Percentiles rank a stretch among this genome's conserved stretches.
phyloP scores from a whole-genome alignment of 495 filamentous ascomycete genomes.

The Aspergillus haitiensis region DNA sequence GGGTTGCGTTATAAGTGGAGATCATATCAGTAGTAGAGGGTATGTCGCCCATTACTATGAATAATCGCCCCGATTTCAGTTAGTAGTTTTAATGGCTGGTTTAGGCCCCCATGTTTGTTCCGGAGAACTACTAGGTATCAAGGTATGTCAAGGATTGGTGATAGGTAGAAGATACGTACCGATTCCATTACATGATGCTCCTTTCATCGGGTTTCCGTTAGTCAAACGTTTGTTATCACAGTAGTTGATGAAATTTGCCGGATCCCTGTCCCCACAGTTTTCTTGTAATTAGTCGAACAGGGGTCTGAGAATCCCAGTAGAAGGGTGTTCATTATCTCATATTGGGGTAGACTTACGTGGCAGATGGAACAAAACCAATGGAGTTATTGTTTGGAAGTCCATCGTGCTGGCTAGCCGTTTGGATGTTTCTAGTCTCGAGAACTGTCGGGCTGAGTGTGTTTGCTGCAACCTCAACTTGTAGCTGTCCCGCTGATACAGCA shows the following conservation, averaged over 20 bases:
- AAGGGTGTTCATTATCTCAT: too few species aligned
- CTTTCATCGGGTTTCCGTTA: not conserved
- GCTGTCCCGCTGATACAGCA: not conserved
- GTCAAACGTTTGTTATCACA: constrained; percentile 6
- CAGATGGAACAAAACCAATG: constrained; percentile 8
- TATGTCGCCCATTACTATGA: constrained; percentile 12
- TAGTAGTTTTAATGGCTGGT: too few species aligned
- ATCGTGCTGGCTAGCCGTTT: constrained; percentile 13
- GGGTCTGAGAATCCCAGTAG: not conserved
- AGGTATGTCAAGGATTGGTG: not conserved
- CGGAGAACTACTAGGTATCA: not conserved
- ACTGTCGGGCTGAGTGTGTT: constrained; percentile 11
- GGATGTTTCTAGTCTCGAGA: constrained; percentile 14
- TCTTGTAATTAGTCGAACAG: not conserved
- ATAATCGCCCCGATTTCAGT: not conserved
- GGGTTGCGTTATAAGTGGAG: constrained; percentile 10
- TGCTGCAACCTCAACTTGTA: not conserved
- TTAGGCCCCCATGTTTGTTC: not conserved
- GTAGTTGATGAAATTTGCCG: constrained; percentile 17
- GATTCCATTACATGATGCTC: constrained; percentile 11
- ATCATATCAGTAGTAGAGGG: constrained; percentile 7
- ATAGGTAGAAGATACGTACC: not conserved
- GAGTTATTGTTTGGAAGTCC: constrained; percentile 11
- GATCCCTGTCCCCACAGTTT: not conserved
- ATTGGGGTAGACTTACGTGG: constrained; percentile 2